Evolutionary conservation across 139 green algal genomes (phyloP).

Genomic region (Chlorella sp.): DNA sequence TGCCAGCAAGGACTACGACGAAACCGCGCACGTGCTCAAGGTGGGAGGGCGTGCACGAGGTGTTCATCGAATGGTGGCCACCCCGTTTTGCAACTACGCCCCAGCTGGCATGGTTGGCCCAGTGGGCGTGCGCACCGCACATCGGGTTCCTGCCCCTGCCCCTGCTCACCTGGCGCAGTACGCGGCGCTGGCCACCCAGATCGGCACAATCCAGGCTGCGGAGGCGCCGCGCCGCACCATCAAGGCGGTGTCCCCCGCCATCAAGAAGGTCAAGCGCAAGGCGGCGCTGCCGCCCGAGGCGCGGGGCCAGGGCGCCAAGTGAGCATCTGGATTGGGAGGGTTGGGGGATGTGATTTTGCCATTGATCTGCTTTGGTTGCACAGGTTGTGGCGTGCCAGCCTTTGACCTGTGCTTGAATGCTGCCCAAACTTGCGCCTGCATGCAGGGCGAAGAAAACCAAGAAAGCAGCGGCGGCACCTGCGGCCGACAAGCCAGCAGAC

Average conservation of each 20-base stretch:
- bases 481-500: neutral
- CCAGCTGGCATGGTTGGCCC: too few species aligned
- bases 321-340: neutral
- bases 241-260: conserved; percentile 38
- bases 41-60: neutral
- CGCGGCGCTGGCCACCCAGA: conserved; percentile 56
- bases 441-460: conserved; percentile 40
- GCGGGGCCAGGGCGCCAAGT: conserved; percentile 18
- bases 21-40: conserved; percentile 72
- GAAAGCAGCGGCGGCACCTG: neutral
- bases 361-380: too few species aligned
- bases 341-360: neutral
- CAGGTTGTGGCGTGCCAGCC: too few species aligned
- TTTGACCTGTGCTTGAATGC: too few species aligned
- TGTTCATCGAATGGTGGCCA: too few species aligned
- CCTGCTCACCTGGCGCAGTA: conserved; percentile 42
- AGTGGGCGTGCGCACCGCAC: too few species aligned
- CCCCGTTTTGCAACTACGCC: too few species aligned
- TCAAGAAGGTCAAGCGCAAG: conserved; percentile 39
- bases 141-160: neutral
- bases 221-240: conserved; percentile 51
- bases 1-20: conserved; percentile 67
- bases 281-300: conserved; percentile 38
- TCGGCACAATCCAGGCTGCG: conserved; percentile 50
- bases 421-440: neutral